Evolutionary conservation across 345 rosid genomes (phyloP).

Genomic region (Brassica napus): Da-Ae NC_063434.1:1801501-1802000

Average conservation of each 20-base stretch:
- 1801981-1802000: conserved; percentile 70
- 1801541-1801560: conserved; percentile 60
- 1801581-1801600: conserved; percentile 80
- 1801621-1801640: conserved; percentile 69
- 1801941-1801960: conserved; percentile 54
- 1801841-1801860: conserved; percentile 46
- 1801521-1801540: conserved; percentile 59
- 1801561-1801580: conserved; percentile 85
- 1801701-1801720: conserved; percentile 67
- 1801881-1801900: conserved; percentile 45
- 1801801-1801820: conserved; percentile 57
- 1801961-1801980: conserved; percentile 54
- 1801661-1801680: conserved; percentile 73
- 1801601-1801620: conserved; percentile 74
- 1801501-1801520: conserved; percentile 75
- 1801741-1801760: conserved; percentile 61
- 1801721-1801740: conserved; percentile 57
- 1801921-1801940: conserved; percentile 77
- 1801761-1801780: conserved; percentile 63
- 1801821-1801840: conserved; percentile 39
- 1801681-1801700: conserved; percentile 62
- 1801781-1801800: conserved; percentile 63
- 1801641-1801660: conserved; percentile 84
- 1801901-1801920: conserved; percentile 78
- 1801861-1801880: conserved; percentile 59